Evolutionary conservation across 2,329 filamentous ascomycete genomes (phyloP), one percentile per base, ranked within the genome.

Genomic region (Neurospora crassa): DNA sequence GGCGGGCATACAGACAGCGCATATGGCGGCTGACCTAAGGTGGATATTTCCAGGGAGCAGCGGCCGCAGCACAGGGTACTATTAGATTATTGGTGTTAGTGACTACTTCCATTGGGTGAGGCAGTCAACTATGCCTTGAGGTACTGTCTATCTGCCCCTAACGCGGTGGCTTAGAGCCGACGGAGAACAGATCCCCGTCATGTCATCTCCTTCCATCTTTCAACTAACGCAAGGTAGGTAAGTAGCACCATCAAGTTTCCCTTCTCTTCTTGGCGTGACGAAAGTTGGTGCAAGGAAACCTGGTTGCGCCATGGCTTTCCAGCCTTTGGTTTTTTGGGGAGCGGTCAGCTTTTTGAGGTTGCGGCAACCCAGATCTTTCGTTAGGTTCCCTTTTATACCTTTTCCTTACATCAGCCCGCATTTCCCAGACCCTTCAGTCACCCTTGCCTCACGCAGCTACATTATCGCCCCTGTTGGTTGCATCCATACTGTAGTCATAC

Each of bases 91-190:
- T 20, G 2, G 45, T 11, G 20, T 53, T 53, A 53, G 45, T 53
- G 12, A 11, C 45, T 53, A 53, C 45, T 14, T 53, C 4, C 4
- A 0, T 5, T 5, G 29, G 29, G 29, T 29, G 4, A 5, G 29
- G 0, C 29, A 5, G 3, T 29, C 29, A 5, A 4, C 0, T 29
- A 5, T 1, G 29, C 4, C 0, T 29, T 29, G 4, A 29, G 4
- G 29, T 29, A 29, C 29, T 29, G 4, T 1, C 29, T 5, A 29
- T 29, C 20, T 47, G 1, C 5, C 24, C 11, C 14, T 34, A 59
- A 34, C 24, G 16, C 45, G 24, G 20, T 34, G 47, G 53, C 53
- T 34, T 16, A 34, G 16, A 34, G 34, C 24, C 16, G 53, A 63
- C 24, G 24, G 16, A 16, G 16, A 29, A 34, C 43, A 14, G 53